Evolutionary conservation across 768 basidiomycete genomes (phyloP), one percentile per base, ranked within the genome.

Genomic region (Termitomyces sp.): DNA sequence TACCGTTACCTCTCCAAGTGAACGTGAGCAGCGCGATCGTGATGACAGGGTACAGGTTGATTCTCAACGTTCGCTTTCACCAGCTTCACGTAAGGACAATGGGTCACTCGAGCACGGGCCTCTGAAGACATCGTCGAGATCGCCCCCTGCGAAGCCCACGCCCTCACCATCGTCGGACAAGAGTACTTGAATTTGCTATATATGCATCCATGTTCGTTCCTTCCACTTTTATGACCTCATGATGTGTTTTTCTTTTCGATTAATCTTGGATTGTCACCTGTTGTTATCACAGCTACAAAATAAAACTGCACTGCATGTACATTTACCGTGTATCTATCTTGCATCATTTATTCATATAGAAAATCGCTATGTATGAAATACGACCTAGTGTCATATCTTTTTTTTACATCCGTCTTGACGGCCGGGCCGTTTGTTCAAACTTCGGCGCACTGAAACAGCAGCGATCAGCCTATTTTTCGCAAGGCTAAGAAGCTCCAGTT

Each of bases 1-100:
- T 12, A 79, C 79, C 4, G 77, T 78, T 16, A 78, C 81, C 16
- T 83, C 83, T 12, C 82, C 84, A 9, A 66, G 68, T n/a, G 73
- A 75, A 48, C 67, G 68, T 52, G 77, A 76, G 46, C 68, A 73
- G 37, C 67, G 68, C 49, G 78, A 76, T 40, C 68, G 76, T 6
- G 76, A 81, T 56, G 82, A 83, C 43, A 76, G 80, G 64, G 80
- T 81, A 81, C 78, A 77, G 61, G 76, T 79, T 7, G 80, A 82
- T 63, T 70, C 72, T n/a, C 74, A 74, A 25, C 75, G 77, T 28
- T 81, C 84, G 12, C 63, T 67, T 5, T 79, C 84, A 6, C 77
- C 82, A 6, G 74, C 80, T 16, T 74, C 80, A 53, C 78, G 82
- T 23, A 61, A 61, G 39, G 60, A 61, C 28, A 58, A 58, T 37